Evolutionary conservation across 257 asterid genomes (phyloP), one percentile per base, ranked within the genome.

Genomic region (Capsicum pubescens): DNA sequence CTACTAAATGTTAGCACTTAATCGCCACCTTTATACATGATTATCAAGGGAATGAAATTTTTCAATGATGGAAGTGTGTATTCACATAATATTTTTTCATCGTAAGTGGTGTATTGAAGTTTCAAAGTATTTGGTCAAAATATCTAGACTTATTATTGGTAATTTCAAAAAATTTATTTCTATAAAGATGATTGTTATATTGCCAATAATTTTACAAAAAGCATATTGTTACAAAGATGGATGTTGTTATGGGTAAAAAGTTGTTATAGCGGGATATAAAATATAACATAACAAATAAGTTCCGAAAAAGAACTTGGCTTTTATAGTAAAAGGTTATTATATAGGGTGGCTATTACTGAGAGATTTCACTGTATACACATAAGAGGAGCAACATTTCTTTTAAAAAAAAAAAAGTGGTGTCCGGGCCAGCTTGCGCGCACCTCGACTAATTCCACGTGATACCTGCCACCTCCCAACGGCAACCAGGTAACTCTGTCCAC

Each of bases 31-130:
- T 36, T 36, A 68, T 36, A 68, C 60, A 68, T 7, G 76, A 36
- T 36, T 14, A 36, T 68, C 76, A 68, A 68, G 76, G 52, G 21
- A 68, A 68, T 68, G 74, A 68, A 68, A 68, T 68, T 6, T 68
- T 68, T 68, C 36, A 68, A 68, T 36, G 50, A 68, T 68, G 52
- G 52, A 68, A 36, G 52, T 14, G 13, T 8, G 21, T 67, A 14
- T 36, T 8, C 26, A 68, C 21, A 15, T 13, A 36, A 7, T 32
- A 32, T 63, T 26, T 21, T 50, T 63, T 63, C 12, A 12, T 6
- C 46, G 32, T 35, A 32, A 32, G 72, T 66, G 48, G 48, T 32
- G 11, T 13, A 32, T 8, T 4, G 14, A 32, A 35, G 10, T 6
- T 32, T 68, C 12, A 15, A 67, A 36, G 21, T 68, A 68, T 68